phyloP scores from a whole-genome alignment of 495 filamentous ascomycete genomes.

The Antarctomyces pellizariae region DNA sequence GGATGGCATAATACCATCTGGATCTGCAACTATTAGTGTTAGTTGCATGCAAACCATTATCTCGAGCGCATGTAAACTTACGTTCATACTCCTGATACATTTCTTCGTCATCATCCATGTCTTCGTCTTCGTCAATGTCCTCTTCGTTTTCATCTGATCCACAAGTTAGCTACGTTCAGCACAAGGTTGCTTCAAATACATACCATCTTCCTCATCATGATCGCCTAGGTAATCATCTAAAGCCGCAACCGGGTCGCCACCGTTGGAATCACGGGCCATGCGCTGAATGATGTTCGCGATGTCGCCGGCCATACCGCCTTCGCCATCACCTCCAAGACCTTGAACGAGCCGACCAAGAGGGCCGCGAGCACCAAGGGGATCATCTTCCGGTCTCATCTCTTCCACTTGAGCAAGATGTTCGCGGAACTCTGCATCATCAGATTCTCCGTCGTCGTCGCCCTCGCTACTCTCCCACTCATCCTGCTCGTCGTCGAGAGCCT shows the following conservation, averaged over 20 bases:
- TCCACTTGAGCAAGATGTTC: constrained; percentile 6
- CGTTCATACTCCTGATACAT: constrained; percentile 45
- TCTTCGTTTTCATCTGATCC: constrained; percentile 15
- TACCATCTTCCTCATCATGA: constrained; percentile 36
- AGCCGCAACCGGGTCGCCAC: constrained; percentile 31
- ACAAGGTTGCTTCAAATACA: constrained; percentile 18
- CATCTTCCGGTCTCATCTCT: too few relatives aligned
- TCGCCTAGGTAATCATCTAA: constrained; percentile 43
- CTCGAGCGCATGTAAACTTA: constrained; percentile 25
- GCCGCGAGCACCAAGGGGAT: too few relatives aligned
- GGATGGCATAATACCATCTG: too few relatives aligned
- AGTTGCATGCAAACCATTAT: too few relatives aligned
- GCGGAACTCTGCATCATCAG: constrained; percentile 19
- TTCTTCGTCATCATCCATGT: constrained; percentile 39
- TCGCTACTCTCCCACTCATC: constrained; percentile 33
- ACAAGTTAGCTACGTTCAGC: background rate
- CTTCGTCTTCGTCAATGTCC: constrained; percentile 53
- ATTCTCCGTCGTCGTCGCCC: constrained; percentile 24
- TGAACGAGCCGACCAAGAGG: constrained; percentile 17
- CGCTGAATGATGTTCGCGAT: constrained; percentile 26
- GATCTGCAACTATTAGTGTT: too few relatives aligned
- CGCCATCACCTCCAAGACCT: constrained; percentile 14
- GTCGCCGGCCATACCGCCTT: constrained; percentile 18
- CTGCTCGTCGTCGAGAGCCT: constrained; percentile 24
- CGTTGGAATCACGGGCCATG: constrained; percentile 34